Evolutionary conservation across 352 stramenopile species (phyloP), one percentile per base, ranked within the genome.

Genomic region (Peronosclerospora sorghi): DNA sequence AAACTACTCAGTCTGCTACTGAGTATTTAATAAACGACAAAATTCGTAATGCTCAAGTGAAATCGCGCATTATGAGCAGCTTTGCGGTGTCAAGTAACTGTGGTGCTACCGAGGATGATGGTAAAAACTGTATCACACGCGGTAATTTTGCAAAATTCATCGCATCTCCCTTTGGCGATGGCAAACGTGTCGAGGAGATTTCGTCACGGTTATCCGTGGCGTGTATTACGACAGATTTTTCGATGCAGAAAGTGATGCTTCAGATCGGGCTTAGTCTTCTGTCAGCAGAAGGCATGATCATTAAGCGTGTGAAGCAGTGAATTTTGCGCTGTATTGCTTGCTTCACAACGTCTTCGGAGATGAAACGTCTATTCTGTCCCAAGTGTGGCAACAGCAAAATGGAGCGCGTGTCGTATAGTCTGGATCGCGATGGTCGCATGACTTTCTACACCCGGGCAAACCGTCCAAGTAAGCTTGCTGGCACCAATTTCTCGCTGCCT

Each of bases 401-500:
- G 57, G 86, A 97, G 47, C 82, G 94, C 17, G 84, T 99, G 39
- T 89, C 92, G 1, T 95, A 91, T 58, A 97, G 82, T 55, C 70
- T 98, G 17, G 90, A 97, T 54, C 83, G 81, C 32, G 85, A 96
- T 45, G 89, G 90, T 14, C 73, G 94, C 48, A 84, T 91, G 72
- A 83, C 74, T 27, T 85, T 91, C 48, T 87, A 91, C 59, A 81
- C 72, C 50, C 75, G 78, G 18, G 65, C 76, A 21, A 89, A 89
- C 48, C 77, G 80, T 14, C 75, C 80, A 7, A 68, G 63, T 32
- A 97, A 97, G 66, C 76, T 96, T 30, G 82, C 86, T 39, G 96
- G 96, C 30, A 97, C 90, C 43, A 97, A 98, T 59, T 99, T 96
- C 64, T 96, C 93, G n/a, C 64, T 99, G 12, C 94, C 95, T 6